A percentile compares a stretch with the other conserved stretches of the same genome.
Conservation (phyloP, 352 stramenopile species). For the Globisporangium parvum region DNA sequence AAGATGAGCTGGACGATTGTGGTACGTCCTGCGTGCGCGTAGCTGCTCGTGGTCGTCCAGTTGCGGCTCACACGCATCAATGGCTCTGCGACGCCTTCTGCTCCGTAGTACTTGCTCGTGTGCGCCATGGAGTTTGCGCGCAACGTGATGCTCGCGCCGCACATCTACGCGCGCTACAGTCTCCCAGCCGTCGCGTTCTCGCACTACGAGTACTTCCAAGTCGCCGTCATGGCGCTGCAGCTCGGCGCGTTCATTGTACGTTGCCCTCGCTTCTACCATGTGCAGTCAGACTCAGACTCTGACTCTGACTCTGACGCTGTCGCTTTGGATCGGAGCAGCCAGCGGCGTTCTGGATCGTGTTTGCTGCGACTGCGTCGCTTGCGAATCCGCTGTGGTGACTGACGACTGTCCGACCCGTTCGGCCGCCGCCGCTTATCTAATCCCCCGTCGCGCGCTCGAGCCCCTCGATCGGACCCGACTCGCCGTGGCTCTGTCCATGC, state of each 20-base stretch:
- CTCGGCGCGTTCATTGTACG: slow-evolving; percentile 66
- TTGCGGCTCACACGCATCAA: neutral
- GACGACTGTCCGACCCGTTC: neutral
- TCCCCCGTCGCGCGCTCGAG: too few species aligned
- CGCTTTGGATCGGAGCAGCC: slow-evolving; percentile 26
- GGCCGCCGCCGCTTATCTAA: too few species aligned
- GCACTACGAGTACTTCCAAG: slow-evolving; percentile 71
- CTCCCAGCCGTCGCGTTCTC: slow-evolving; percentile 53
- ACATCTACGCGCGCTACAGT: slow-evolving; percentile 55
- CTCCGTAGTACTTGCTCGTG: slow-evolving; percentile 53
- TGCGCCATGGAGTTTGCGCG: slow-evolving; percentile 66
- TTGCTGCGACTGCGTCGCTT: slow-evolving; percentile 46
- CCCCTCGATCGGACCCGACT: neutral
- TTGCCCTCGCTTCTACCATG: neutral
- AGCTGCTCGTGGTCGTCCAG: slow-evolving; percentile 5
- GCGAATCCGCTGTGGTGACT: slow-evolving; percentile 60
- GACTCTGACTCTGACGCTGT: slow-evolving; percentile 1
- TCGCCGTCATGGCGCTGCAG: slow-evolving; percentile 55
- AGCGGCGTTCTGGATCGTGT: slow-evolving; percentile 58
- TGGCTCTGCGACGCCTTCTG: neutral
- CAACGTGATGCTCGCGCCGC: slow-evolving; percentile 58
- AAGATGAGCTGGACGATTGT: slow-evolving; percentile 77
- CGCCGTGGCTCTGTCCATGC: too few species aligned
- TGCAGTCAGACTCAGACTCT: neutral
- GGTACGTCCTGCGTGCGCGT: slow-evolving; percentile 18